Evolutionary conservation across 176 grass and related monocot genomes (phyloP).

Genomic region (Oryza australiensis): DNA sequence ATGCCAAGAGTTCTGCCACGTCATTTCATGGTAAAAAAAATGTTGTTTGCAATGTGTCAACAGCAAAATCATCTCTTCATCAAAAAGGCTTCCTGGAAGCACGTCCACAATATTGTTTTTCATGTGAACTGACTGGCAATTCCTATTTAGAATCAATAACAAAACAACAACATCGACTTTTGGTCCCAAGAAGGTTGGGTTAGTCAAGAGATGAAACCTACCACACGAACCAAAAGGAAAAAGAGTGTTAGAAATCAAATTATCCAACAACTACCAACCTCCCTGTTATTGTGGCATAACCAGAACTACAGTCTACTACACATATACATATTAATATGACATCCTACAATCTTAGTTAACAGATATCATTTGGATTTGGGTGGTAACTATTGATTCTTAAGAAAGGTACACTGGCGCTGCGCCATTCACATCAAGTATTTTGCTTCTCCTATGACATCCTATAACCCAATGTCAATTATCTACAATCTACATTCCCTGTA

Average conservation of each 20-base stretch:
- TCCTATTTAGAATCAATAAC: background rate
- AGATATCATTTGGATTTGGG: background rate
- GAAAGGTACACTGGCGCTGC: background rate
- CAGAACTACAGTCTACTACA: slow-evolving; percentile 1
- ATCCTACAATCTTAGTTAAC: slow-evolving; percentile 1
- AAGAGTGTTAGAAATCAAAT: background rate
- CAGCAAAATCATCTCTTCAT: background rate
- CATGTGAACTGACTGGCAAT: slow-evolving; percentile 8
- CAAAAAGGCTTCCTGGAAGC: background rate
- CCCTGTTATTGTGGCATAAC: background rate
- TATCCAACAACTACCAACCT: background rate
- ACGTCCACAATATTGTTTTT: background rate
- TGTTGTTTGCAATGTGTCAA: slow-evolving; percentile 5
- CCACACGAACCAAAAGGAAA: background rate
- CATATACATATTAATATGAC: slow-evolving; percentile 4
- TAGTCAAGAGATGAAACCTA: background rate
- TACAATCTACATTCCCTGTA: background rate
- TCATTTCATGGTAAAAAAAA: background rate
- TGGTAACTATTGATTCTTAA: background rate
- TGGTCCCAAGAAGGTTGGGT: background rate
- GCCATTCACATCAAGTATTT: background rate
- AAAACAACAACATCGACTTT: background rate
- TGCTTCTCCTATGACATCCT: slow-evolving; percentile 6
- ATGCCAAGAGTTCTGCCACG: background rate
- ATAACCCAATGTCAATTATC: slow-evolving; percentile 11